Percentiles rank a stretch among this genome's conserved stretches.
phyloP scores from a whole-genome alignment of 2,329 filamentous ascomycete species.

The Rutstroemia sp. region DNA sequence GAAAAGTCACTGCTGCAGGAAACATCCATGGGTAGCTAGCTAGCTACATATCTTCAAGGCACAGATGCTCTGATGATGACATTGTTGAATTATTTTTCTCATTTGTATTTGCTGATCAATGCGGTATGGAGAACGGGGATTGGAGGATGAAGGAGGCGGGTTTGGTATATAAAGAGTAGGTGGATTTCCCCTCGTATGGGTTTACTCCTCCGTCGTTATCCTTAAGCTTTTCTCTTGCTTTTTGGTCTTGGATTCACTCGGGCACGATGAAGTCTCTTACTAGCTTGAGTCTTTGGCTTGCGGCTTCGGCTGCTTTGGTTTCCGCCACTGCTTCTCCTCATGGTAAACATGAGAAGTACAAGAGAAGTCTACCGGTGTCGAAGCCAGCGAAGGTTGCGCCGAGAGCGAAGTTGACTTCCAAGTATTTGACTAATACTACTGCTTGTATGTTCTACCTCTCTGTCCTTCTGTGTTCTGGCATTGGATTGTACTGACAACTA shows the following conservation, averaged over 20 bases:
- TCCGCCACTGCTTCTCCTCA: not conserved
- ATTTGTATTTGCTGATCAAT: too few species aligned
- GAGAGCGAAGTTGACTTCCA: conserved; percentile 10
- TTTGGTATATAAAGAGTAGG: not conserved
- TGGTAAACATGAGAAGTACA: conserved; percentile 4
- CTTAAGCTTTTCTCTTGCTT: not conserved
- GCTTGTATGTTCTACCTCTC: conserved; percentile 9
- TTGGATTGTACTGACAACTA: not conserved
- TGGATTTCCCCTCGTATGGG: not conserved
- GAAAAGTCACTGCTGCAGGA: not conserved
- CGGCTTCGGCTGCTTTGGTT: not conserved
- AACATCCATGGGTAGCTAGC: not conserved
- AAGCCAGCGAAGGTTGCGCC: conserved; percentile 10
- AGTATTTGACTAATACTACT: conserved; percentile 17
- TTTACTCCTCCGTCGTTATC: too few species aligned
- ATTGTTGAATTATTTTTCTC: too few species aligned
- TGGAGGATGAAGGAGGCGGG: too few species aligned
- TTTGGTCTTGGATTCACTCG: not conserved
- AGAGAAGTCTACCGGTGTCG: conserved; percentile 1
- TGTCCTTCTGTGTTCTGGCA: not conserved
- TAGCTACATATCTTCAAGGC: not conserved
- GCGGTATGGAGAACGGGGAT: too few species aligned
- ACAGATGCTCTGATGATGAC: too few species aligned
- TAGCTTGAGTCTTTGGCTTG: conserved; percentile 3
- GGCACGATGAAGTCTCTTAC: conserved; percentile 2